Evolutionary conservation across 306 rosid species (phyloP).

Genomic region (Alnus glutinosa): DNA sequence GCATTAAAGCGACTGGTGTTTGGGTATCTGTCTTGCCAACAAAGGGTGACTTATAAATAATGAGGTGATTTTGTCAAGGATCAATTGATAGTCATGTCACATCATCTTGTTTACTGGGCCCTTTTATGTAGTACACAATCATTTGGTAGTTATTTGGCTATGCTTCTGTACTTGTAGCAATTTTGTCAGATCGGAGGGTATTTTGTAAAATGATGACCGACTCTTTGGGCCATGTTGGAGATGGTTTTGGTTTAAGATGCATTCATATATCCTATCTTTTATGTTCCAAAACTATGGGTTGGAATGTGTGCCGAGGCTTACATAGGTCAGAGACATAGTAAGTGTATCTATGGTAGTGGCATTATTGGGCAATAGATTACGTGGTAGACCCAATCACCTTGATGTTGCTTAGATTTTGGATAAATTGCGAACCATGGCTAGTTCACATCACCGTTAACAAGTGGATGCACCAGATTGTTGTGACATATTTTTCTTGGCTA

Average conservation of each 20-base stretch:
- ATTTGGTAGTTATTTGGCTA: background rate
- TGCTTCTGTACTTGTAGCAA: background rate
- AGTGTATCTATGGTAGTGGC: background rate
- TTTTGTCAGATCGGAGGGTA: background rate
- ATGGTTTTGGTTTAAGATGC: background rate
- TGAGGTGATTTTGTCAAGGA: too few species aligned
- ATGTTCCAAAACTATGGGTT: background rate
- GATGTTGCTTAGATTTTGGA: background rate
- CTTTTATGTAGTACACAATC: background rate
- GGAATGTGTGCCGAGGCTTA: background rate
- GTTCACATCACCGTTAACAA: background rate
- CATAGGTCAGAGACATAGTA: background rate
- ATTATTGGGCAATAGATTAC: background rate
- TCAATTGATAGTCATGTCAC: background rate
- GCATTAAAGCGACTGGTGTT: background rate
- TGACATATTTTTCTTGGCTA: conserved; percentile 6
- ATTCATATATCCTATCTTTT: background rate
- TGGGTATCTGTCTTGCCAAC: background rate
- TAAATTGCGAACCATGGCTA: background rate
- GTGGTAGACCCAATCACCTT: background rate
- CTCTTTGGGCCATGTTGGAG: background rate
- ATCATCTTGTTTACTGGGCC: background rate
- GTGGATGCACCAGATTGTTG: background rate
- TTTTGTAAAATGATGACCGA: background rate
- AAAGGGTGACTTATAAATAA: too few species aligned